Percentiles rank a stretch among this genome's conserved stretches.
phyloP scores from a whole-genome alignment of 148 eudicot species.

The Fagopyrum esculentum region DNA sequence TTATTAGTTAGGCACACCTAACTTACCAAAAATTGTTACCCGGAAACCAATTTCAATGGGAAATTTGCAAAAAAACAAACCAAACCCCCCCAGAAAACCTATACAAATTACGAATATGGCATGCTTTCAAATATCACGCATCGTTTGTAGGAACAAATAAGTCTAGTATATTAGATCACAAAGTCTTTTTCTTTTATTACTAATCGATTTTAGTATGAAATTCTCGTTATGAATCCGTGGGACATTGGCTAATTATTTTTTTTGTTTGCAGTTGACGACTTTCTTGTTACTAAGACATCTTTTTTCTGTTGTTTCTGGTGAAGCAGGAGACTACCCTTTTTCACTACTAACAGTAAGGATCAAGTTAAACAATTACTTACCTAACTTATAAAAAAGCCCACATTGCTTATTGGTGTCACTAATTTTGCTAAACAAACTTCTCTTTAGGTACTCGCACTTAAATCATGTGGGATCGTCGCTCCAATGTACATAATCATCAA shows the following conservation, averaged over 20 bases:
- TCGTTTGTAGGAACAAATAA: too few species aligned
- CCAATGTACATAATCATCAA: slow-evolving; percentile 67
- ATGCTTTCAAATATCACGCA: too few species aligned
- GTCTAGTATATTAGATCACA: too few species aligned
- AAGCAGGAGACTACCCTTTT: slow-evolving; percentile 51
- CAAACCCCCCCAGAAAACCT: not conserved
- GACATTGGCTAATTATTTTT: not conserved
- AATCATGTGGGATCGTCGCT: slow-evolving; percentile 49
- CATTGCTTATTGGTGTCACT: not conserved
- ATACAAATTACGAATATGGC: not conserved
- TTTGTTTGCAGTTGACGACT: slow-evolving; percentile 46
- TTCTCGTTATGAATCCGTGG: too few species aligned
- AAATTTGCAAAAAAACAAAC: not conserved
- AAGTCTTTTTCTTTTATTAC: too few species aligned
- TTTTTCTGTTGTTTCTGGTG: slow-evolving; percentile 30
- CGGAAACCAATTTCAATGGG: not conserved
- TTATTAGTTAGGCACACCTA: slow-evolving; percentile 4
- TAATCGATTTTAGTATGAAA: too few species aligned
- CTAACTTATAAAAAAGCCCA: not conserved
- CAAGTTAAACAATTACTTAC: not conserved
- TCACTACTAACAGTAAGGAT: slow-evolving; percentile 53
- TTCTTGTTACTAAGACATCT: slow-evolving; percentile 52
- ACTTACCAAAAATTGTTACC: not conserved
- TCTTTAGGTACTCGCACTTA: slow-evolving; percentile 46
- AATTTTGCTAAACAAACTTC: not conserved